Percentiles rank a stretch among this genome's conserved stretches.
Evolutionary conservation across 164 flowering plant species (phyloP).

Genomic region (Taxillus chinensis): DNA sequence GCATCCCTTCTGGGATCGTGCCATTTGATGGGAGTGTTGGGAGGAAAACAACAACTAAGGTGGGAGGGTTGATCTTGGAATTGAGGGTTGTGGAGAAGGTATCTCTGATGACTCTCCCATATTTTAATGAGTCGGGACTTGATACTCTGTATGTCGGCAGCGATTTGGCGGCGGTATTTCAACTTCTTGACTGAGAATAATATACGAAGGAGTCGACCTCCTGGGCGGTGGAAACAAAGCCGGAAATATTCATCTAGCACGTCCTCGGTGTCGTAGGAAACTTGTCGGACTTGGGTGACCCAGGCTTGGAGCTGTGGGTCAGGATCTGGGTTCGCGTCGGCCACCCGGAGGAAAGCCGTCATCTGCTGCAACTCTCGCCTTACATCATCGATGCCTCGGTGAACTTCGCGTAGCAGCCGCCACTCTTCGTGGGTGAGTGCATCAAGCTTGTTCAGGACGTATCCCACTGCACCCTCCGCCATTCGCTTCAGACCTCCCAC

Average conservation of each 20-base stretch:
- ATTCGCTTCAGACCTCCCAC: background rate
- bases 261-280: constrained; percentile 24
- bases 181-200: constrained; percentile 9
- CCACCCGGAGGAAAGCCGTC: constrained; percentile 26
- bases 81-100: constrained; percentile 9
- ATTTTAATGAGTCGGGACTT: constrained; percentile 16
- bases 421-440: constrained; percentile 12
- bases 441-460: constrained; percentile 24
- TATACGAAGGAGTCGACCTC: constrained; percentile 8
- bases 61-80: no score
- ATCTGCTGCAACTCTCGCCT: constrained; percentile 28
- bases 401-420: constrained; percentile 15
- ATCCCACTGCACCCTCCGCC: constrained; percentile 26
- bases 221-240: background rate
- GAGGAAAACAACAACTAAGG: background rate
- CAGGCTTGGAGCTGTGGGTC: constrained; percentile 19
- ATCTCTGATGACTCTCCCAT: constrained; percentile 25
- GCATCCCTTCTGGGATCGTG: constrained; percentile 18
- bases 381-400: constrained; percentile 17
- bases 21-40: constrained; percentile 9
- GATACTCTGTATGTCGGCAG: constrained; percentile 18
- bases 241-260: constrained; percentile 23
- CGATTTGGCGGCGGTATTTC: constrained; percentile 7
- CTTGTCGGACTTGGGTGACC: constrained; percentile 32
- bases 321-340: constrained; percentile 21